A percentile compares a stretch with the other conserved stretches of the same genome.
Evolutionary conservation across 768 basidiomycete genomes (phyloP).

Genomic region (Hemileccinum rubropunctum): DNA sequence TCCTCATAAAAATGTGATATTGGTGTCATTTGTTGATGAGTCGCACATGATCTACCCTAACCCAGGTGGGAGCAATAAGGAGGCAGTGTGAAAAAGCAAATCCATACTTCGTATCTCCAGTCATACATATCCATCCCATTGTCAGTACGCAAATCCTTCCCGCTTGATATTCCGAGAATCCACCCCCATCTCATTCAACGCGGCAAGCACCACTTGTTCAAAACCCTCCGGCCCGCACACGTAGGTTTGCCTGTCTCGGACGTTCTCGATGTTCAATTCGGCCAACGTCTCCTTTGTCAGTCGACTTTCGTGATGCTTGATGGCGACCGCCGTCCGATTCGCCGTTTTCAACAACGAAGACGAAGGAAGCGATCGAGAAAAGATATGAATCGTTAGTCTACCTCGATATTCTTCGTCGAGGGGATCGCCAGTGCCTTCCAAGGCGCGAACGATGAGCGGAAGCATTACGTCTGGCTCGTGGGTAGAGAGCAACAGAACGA

Average conservation of each 20-base stretch:
- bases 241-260: constrained; percentile 34
- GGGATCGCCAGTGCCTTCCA: not conserved
- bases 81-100: too few relatives aligned
- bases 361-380: constrained; percentile 20
- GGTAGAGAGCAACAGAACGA: constrained; percentile 49
- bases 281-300: constrained; percentile 9
- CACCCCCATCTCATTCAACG: constrained; percentile 36
- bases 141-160: constrained; percentile 46
- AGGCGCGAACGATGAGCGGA: constrained; percentile 30
- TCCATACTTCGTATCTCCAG: too few relatives aligned
- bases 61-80: too few relatives aligned
- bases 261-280: constrained; percentile 5
- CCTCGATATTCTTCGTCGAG: not conserved
- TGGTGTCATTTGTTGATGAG: not conserved
- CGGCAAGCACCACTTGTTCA: constrained; percentile 37
- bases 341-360: not conserved
- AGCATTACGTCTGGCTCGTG: constrained; percentile 53
- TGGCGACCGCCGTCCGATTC: constrained; percentile 15
- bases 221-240: constrained; percentile 52
- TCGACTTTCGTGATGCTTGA: constrained; percentile 22
- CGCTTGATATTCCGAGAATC: constrained; percentile 30
- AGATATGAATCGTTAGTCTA: constrained; percentile 39
- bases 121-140: not conserved
- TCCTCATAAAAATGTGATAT: too few relatives aligned
- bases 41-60: too few relatives aligned